These are phyloP conservation scores for Aspergillus quadricinctus DNA, from an alignment of 2,329 filamentous ascomycete genomes.

Conservation along the genomic window DNA sequence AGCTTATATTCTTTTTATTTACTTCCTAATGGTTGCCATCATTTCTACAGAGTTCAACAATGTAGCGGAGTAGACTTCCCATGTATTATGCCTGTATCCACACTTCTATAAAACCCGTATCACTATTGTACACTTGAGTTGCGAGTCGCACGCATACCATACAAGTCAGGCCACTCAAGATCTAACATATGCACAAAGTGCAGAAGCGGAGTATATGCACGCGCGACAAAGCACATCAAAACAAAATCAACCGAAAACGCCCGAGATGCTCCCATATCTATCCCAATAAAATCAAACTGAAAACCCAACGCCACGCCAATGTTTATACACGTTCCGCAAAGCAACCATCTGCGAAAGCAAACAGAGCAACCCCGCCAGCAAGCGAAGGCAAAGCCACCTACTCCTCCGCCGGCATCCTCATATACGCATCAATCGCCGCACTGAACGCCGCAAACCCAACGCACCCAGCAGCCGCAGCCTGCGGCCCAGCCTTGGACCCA, in stretches of 20 bases:
- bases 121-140: background rate
- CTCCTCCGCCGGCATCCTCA: constrained; percentile 63
- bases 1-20: background rate
- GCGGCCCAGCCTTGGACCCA: constrained; percentile 80
- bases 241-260: background rate
- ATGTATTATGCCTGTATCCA: background rate
- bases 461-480: constrained; percentile 82
- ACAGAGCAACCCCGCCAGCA: background rate
- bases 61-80: background rate
- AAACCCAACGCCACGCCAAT: background rate
- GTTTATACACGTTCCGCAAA: background rate
- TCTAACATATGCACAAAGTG: background rate
- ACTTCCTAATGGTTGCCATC: background rate
- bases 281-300: background rate
- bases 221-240: background rate
- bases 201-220: background rate
- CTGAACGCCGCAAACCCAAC: constrained; percentile 91
- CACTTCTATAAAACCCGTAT: background rate
- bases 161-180: background rate
- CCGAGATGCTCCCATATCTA: background rate
- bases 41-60: background rate
- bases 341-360: background rate
- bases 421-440: constrained; percentile 85
- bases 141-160: background rate
- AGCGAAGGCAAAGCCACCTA: background rate